Conservation (phyloP, 495 filamentous ascomycete species). For the Neurospora africana region DNA sequence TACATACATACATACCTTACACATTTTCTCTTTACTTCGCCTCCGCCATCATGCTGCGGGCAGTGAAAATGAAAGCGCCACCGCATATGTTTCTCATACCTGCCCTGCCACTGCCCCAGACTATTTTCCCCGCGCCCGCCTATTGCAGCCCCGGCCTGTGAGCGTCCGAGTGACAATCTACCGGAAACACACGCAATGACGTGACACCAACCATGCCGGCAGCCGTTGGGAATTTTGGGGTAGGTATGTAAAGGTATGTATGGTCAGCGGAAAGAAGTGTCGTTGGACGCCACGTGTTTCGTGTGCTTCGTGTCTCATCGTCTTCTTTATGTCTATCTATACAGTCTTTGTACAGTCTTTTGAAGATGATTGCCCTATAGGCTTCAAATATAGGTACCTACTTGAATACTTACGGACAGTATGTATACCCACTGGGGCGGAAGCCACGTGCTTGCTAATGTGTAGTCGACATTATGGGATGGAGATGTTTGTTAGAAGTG, state of each 20-base stretch:
- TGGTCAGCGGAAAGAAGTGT: not conserved
- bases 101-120: not conserved
- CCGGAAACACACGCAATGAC: not conserved
- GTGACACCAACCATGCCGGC: not conserved
- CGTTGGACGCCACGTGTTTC: slow-evolving; percentile 12
- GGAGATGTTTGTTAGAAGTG: not conserved
- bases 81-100: not conserved
- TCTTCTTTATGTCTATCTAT: not conserved
- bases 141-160: not conserved
- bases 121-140: not conserved
- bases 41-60: not conserved
- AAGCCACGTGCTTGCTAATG: not conserved
- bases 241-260: not conserved
- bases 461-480: not conserved
- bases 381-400: no score
- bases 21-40: not conserved
- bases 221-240: not conserved
- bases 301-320: not conserved
- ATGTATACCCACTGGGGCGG: not conserved
- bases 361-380: not conserved
- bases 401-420: not conserved
- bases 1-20: not conserved
- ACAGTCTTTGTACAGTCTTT: no score
- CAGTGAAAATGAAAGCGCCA: not conserved
- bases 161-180: not conserved